phyloP scores from a whole-genome alignment of 306 rosid species.

The Dryas drummondii region DNA sequence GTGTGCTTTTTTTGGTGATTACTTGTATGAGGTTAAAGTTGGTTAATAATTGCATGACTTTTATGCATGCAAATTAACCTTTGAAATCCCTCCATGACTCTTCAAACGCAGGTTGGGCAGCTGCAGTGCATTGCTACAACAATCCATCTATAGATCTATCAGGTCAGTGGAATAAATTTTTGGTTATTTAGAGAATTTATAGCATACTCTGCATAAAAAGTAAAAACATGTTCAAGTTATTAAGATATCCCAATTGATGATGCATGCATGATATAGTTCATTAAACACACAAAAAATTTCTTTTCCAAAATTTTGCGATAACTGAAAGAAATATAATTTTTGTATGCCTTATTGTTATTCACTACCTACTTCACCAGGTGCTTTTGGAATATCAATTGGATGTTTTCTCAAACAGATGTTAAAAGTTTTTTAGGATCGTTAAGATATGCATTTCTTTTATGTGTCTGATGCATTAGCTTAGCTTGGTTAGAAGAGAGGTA shows the following conservation, averaged over 20 bases:
- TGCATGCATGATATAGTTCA: constrained; percentile 1
- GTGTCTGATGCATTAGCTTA: no score
- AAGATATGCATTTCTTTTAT: no score
- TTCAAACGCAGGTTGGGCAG: constrained; percentile 63
- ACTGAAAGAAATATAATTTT: not conserved
- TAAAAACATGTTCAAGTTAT: not conserved
- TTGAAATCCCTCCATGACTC: not conserved
- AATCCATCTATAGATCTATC: constrained; percentile 50
- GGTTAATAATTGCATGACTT: not conserved
- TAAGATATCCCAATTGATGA: not conserved
- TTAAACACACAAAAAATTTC: not conserved
- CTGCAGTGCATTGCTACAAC: constrained; percentile 46
- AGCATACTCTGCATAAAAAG: not conserved
- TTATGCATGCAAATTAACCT: not conserved
- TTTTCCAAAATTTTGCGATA: not conserved
- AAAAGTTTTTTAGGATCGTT: no score
- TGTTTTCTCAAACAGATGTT: no score
- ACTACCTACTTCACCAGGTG: no score
- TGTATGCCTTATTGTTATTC: no score
- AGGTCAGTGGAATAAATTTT: constrained; percentile 44
- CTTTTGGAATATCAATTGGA: no score
- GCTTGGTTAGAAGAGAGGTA: no score
- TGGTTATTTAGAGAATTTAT: not conserved
- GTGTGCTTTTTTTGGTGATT: not conserved
- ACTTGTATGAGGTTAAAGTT: not conserved